Conservation (phyloP, 73 alveolate species). For the Urostyla sp. region DNA sequence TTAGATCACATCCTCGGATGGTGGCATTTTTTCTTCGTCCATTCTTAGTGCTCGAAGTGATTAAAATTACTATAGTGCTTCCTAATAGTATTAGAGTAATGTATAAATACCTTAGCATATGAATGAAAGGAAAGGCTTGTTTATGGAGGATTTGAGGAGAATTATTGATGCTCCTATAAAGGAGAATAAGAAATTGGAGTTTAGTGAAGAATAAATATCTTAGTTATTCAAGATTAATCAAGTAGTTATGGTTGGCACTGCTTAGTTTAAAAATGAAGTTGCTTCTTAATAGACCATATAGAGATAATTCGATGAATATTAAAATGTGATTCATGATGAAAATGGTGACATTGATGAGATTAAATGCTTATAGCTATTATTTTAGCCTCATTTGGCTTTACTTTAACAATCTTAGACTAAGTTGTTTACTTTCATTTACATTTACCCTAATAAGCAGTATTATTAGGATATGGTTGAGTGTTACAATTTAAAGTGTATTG, state of each 20-base stretch:
- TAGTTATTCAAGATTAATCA: slow-evolving; percentile 20
- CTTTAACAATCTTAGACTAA: neutral
- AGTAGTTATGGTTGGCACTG: slow-evolving; percentile 14
- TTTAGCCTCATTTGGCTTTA: neutral
- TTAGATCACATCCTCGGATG: neutral
- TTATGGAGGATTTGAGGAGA: slow-evolving; percentile 21
- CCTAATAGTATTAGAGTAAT: neutral
- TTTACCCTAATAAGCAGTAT: neutral
- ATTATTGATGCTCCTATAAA: neutral
- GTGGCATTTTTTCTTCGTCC: slow-evolving; percentile 20
- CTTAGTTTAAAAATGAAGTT: slow-evolving; percentile 37
- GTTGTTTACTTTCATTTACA: neutral
- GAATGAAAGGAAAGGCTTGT: slow-evolving; percentile 31
- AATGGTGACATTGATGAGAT: slow-evolving; percentile 54
- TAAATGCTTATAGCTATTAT: neutral
- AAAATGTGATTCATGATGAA: slow-evolving; percentile 37
- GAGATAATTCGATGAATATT: slow-evolving; percentile 1
- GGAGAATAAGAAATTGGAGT: neutral
- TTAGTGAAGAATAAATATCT: slow-evolving; percentile 27
- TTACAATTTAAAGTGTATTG: neutral
- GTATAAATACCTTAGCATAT: neutral
- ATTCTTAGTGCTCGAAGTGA: neutral
- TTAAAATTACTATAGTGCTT: neutral
- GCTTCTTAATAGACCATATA: slow-evolving; percentile 4
- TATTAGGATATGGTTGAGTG: slow-evolving; percentile 11